phyloP scores from a whole-genome alignment of 495 filamentous ascomycete genomes.

The Podospora bellae-mahoneyi region DNA sequence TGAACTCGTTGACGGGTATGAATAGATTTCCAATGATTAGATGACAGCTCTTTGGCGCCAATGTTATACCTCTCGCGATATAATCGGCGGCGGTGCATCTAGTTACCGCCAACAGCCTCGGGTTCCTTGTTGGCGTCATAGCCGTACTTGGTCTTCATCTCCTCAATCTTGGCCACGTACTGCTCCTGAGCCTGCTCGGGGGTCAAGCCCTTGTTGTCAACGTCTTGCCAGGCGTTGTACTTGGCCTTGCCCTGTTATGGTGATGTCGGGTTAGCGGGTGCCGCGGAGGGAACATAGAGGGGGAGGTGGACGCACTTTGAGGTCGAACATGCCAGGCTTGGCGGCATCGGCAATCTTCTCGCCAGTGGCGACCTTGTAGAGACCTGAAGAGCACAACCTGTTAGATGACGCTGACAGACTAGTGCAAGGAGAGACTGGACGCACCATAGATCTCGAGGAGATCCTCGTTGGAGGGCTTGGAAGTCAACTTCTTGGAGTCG shows the following conservation, averaged over 20 bases:
- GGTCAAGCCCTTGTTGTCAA: slow-evolving; percentile 56
- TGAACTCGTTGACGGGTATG: not conserved
- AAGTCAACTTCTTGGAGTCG: slow-evolving; percentile 61
- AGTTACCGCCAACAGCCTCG: slow-evolving; percentile 46
- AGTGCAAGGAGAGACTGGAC: slow-evolving; percentile 4
- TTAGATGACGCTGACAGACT: not conserved
- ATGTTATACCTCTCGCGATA: not conserved
- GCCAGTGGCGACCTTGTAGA: slow-evolving; percentile 52
- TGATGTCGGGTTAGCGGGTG: not conserved
- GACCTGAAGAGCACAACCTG: slow-evolving; percentile 30
- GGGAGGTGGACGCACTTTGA: slow-evolving; percentile 49
- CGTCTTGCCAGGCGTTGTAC: slow-evolving; percentile 67
- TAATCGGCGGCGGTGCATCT: not conserved
- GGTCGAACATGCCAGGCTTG: slow-evolving; percentile 49
- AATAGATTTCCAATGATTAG: not conserved
- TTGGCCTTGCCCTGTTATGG: slow-evolving; percentile 68
- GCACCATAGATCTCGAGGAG: slow-evolving; percentile 53
- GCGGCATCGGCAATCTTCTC: slow-evolving; percentile 46
- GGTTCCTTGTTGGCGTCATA: slow-evolving; percentile 54
- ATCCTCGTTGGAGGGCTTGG: slow-evolving; percentile 56
- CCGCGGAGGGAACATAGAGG: not conserved
- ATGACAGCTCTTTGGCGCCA: not conserved
- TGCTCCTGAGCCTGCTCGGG: slow-evolving; percentile 63
- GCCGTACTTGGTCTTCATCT: slow-evolving; percentile 65
- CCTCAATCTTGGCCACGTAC: slow-evolving; percentile 70